A percentile compares a stretch with the other conserved stretches of the same genome.
These are phyloP conservation scores for Iberis amara DNA, from an alignment of 441 rosid species.

Conservation along the genomic window DNA sequence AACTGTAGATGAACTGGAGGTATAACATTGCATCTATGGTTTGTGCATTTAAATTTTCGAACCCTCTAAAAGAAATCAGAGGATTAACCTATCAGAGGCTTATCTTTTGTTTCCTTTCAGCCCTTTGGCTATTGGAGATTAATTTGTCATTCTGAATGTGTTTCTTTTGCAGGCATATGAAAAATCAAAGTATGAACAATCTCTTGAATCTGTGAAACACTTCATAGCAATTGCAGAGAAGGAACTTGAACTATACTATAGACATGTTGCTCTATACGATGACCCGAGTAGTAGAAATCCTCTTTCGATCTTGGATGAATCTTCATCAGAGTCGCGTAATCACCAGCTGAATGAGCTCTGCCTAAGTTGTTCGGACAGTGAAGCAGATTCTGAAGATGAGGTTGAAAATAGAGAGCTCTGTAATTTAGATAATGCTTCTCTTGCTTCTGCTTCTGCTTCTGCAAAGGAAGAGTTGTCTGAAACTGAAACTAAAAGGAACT, in stretches of 20 bases:
- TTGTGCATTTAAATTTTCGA: no score
- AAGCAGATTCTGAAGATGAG: slow-evolving; percentile 37
- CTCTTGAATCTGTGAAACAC: slow-evolving; percentile 69
- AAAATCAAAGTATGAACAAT: slow-evolving; percentile 80
- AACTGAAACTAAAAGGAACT: no score
- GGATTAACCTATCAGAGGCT: no score
- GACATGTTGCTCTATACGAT: slow-evolving; percentile 63
- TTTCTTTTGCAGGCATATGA: slow-evolving; percentile 61
- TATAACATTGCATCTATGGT: no score
- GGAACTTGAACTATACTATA: slow-evolving; percentile 67
- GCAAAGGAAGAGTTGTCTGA: slow-evolving; percentile 3
- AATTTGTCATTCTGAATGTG: not conserved
- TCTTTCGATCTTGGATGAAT: slow-evolving; percentile 45
- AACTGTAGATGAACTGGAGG: no score
- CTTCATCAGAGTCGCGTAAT: slow-evolving; percentile 29
- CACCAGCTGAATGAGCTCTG: slow-evolving; percentile 18
- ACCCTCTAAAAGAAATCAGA: no score
- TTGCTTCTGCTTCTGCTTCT: slow-evolving; percentile 4
- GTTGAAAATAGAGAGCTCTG: slow-evolving; percentile 25
- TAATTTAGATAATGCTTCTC: slow-evolving; percentile 12
- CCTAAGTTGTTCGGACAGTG: slow-evolving; percentile 32
- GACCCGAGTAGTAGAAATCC: slow-evolving; percentile 54
- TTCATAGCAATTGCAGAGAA: slow-evolving; percentile 71
- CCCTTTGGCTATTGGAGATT: not conserved
- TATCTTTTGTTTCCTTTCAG: no score